Evolutionary conservation across 306 rosid species (phyloP), one percentile per base, ranked within the genome.

Genomic region (Canavalia ensiformis): DNA sequence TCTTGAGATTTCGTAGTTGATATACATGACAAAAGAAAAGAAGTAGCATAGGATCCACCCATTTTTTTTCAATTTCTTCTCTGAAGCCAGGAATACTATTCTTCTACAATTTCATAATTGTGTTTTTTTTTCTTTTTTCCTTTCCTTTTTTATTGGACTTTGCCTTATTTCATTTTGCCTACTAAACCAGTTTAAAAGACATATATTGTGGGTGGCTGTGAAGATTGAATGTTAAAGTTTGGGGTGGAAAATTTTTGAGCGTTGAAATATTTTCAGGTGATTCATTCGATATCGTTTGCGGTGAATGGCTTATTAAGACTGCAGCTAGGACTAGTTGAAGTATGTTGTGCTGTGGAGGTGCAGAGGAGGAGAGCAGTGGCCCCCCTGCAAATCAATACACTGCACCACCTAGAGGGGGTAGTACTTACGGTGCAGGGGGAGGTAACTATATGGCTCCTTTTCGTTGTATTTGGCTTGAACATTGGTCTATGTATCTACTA

Each of bases 301-400:
- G 74, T 69, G 68, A 81, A 81, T 91, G 91, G 93, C 52, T 69
- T 72, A 56, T 81, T 90, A 76, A 86, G 88, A 56, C 58, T 78
- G 84, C 57, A 71, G 81, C 68, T 50, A 81, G 77, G 63, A 74
- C 73, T 78, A 85, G 1, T 67, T 82, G 80, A 90, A 94, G 81
- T 59, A 93, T 93, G 97, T 79, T 87, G 84, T 93, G 97, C 83
- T 93, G 97, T 55, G 97, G 94, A 77, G 97, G 89, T 69, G 82
- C 87, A 69, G 97, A 93, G 86, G 97, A 93, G 78, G 97, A 93
- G 77, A 75, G 37, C 83, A 79, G 37, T 28, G 92, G 91, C 6
- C 94, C 94, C 6, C 94, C 94, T 8, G 89, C 96, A 30, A 90
- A 78, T 73, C 92, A 90, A 75, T 81, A 83, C 72, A 8, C 87